These are phyloP conservation scores for Eimeria praecox DNA, from an alignment of 169 alveolate genomes.

Conservation along the genomic window DNA sequence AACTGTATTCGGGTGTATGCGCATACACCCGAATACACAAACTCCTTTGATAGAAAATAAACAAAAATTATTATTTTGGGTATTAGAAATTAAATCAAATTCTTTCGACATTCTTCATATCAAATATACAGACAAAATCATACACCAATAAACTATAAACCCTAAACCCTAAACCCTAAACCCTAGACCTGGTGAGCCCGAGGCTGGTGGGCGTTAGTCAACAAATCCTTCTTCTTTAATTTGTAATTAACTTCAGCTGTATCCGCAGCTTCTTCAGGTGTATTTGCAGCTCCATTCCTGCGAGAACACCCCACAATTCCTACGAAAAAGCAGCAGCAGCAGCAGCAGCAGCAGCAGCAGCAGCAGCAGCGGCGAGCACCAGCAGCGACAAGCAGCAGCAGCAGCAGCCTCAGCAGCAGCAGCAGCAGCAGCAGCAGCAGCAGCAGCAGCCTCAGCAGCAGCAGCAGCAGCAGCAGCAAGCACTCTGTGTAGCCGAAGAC, in stretches of 20 bases:
- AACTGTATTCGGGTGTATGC: conserved; percentile 2
- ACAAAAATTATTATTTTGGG: no score
- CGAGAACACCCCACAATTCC: not conserved
- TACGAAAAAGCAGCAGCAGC: not conserved
- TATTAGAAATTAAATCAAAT: not conserved
- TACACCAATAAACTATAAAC: not conserved
- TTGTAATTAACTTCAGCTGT: not conserved
- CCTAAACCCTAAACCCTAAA: conserved; percentile 17
- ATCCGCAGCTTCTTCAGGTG: no score
- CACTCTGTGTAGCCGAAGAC: no score
- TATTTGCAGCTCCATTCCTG: not conserved
- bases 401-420: conserved; percentile 11
- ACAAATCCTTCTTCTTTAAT: not conserved
- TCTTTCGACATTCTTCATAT: not conserved
- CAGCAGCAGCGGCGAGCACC: not conserved
- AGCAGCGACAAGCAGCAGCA: conserved; percentile 52
- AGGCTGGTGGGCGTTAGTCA: not conserved
- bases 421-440: conserved; percentile 45
- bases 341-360: conserved; percentile 14
- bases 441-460: conserved; percentile 22
- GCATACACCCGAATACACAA: not conserved
- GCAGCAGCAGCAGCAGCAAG: no score
- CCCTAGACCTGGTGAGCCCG: not conserved
- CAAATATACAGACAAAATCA: not conserved
- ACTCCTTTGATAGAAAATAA: no score